phyloP scores from a whole-genome alignment of 2,329 filamentous ascomycete species.

The Pseudopyrenochaeta lycopersici region DNA sequence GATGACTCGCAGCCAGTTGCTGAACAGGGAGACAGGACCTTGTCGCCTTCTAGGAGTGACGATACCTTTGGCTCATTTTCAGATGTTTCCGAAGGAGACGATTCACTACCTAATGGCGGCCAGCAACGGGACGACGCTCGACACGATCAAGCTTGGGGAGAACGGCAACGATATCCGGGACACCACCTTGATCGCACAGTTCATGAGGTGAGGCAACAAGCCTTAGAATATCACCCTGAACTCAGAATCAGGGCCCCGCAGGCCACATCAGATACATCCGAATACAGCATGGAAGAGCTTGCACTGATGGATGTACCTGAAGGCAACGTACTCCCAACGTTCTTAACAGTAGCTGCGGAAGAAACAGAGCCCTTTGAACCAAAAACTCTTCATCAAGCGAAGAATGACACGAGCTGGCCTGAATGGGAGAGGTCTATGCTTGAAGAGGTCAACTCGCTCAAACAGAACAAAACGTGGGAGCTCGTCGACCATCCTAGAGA shows the following conservation, averaged over 20 bases:
- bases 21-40: slow-evolving; percentile 10
- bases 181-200: too few relatives aligned
- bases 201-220: too few relatives aligned
- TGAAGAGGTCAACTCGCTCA: slow-evolving; percentile 16
- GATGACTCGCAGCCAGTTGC: slow-evolving; percentile 13
- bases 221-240: too few relatives aligned
- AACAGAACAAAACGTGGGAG: slow-evolving; percentile 20
- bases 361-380: slow-evolving; percentile 15
- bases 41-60: slow-evolving; percentile 8
- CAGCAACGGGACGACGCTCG: too few relatives aligned
- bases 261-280: too few relatives aligned
- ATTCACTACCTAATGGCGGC: background rate
- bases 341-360: slow-evolving; percentile 1
- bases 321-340: slow-evolving; percentile 9
- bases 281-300: too few relatives aligned
- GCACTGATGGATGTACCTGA: slow-evolving; percentile 1
- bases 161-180: too few relatives aligned
- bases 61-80: slow-evolving; percentile 4
- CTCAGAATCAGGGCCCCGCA: too few relatives aligned
- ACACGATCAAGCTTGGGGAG: too few relatives aligned
- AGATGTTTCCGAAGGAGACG: background rate
- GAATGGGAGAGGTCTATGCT: slow-evolving; percentile 22
- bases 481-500: slow-evolving; percentile 12
- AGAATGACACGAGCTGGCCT: slow-evolving; percentile 10
- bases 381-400: slow-evolving; percentile 13